Base-by-base conservation (phyloP, 2,329 filamentous ascomycete genomes). In the Trichoderma aggressivum region DNA sequence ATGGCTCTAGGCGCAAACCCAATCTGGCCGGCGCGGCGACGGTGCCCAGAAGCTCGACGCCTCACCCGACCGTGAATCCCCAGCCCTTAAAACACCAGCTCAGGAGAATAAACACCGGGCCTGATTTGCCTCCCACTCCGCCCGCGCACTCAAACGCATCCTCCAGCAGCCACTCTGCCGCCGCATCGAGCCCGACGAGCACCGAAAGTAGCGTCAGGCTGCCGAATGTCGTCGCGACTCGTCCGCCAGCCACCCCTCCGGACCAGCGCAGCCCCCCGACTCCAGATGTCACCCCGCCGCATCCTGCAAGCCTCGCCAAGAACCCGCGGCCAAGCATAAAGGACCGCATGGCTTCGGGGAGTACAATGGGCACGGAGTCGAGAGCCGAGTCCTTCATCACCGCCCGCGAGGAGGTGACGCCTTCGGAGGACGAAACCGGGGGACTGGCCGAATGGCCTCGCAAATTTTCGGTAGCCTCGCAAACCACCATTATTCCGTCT, bases 251-350 rank as follows among this genome's bases (percentile, higher is more conserved):
- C 69, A 92, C 90, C 6, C 90, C 90, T 63, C 86, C 89, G 32
- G 88, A 89, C 74, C 88, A 90, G 74, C 86, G 86, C 76, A 92
- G 89, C 75, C 90, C 90, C 18, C 91, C 91, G 36, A 94, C 92
- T 3, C 92, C 92, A 39, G 92, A 94, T 80, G 87, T 91, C 59
- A 94, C 92, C 18, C 92, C 91, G 66, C 92, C 92, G 43, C 86
- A 89, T 72, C 79, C 81, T 56, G 77, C 78, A 61, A 80, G 79
- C 47, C 84, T 80, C 84, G 18, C 83, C 82, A 76, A 62, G 36
- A 77, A 81, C 67, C 77, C 83, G 59, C 86, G 87, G 36, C 85
- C 86, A 21, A 78, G 80, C 21, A 76, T 84, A 58, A 81, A 80
- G 73, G 86, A 89, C 73, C 85, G 86, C 39, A 79, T 82, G 50